These are phyloP conservation scores for Fusarium abutilonis DNA, from an alignment of 2,329 filamentous ascomycete species.

Conservation along the genomic window DNA sequence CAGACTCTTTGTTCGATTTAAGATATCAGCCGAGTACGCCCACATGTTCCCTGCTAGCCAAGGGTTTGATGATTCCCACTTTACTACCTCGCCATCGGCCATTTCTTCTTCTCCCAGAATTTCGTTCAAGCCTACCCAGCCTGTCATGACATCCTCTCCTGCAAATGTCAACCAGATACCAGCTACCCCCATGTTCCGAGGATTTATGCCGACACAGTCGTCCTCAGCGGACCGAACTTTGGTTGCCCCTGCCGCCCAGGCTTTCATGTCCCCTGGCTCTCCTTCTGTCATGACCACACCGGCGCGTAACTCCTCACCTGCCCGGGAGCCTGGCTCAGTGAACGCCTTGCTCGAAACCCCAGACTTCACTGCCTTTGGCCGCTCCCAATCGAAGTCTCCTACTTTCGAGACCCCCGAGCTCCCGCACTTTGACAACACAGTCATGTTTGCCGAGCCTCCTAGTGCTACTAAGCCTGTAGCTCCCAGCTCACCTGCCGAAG, in stretches of 20 bases:
- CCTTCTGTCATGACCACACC: neutral
- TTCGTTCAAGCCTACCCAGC: conserved; percentile 13
- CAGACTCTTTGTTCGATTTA: conserved; percentile 52
- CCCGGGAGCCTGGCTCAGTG: neutral
- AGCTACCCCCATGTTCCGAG: no score
- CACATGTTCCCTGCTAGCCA: conserved; percentile 47
- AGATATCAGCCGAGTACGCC: conserved; percentile 49
- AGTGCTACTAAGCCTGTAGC: no score
- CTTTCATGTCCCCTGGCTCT: no score
- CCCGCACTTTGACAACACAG: conserved; percentile 14
- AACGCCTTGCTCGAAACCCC: conserved; percentile 10
- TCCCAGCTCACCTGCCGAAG: no score
- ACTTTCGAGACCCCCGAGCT: conserved; percentile 23
- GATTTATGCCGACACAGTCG: no score
- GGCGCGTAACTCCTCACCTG: neutral
- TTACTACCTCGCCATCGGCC: conserved; percentile 38
- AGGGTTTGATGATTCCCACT: conserved; percentile 43
- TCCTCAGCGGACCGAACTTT: no score
- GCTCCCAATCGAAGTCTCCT: neutral
- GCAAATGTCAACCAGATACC: conserved; percentile 6
- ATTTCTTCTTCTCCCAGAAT: conserved; percentile 42
- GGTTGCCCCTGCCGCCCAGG: no score
- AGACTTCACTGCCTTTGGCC: neutral
- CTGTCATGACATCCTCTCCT: conserved; percentile 1
- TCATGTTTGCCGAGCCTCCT: no score